Percentiles rank a stretch among this genome's conserved stretches.
Conservation (phyloP, 768 basidiomycete species). For the Russula olivacea region DNA sequence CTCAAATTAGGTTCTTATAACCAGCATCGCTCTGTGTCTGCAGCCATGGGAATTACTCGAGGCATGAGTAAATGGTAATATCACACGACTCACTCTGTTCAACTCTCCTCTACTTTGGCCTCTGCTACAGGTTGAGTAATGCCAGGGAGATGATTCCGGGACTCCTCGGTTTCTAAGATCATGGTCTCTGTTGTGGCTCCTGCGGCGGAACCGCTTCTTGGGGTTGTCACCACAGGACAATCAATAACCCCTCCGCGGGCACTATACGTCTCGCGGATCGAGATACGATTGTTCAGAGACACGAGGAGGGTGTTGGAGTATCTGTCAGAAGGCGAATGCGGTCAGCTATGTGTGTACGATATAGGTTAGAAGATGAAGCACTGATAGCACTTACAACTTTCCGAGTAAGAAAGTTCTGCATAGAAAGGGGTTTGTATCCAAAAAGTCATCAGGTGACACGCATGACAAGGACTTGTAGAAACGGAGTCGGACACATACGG, state of each 20-base stretch:
- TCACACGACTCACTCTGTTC: not conserved
- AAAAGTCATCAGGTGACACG: not conserved
- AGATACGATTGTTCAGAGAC: conserved; percentile 25
- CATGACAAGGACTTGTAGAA: not conserved
- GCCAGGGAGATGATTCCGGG: not conserved
- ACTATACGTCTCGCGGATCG: not conserved
- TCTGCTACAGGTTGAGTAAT: not conserved
- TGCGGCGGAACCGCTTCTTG: not conserved
- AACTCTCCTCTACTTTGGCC: not conserved
- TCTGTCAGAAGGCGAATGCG: not conserved
- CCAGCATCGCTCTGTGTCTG: not conserved
- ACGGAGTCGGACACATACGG: not conserved
- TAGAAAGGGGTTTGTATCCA: not conserved
- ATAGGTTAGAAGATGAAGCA: not conserved
- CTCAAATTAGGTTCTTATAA: no score
- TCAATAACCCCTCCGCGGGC: not conserved
- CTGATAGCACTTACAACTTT: conserved; percentile 13
- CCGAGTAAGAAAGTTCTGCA: conserved; percentile 11
- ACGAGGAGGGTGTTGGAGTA: conserved; percentile 30
- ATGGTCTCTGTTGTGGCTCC: not conserved
- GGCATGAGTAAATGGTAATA: not conserved
- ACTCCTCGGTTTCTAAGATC: not conserved
- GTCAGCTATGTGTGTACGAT: not conserved
- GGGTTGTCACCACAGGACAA: not conserved
- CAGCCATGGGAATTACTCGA: not conserved